Percentiles rank a stretch among this genome's conserved stretches.
Conservation (phyloP, 129 eudicot genomes). For the Flaveria sonorensis region DNA sequence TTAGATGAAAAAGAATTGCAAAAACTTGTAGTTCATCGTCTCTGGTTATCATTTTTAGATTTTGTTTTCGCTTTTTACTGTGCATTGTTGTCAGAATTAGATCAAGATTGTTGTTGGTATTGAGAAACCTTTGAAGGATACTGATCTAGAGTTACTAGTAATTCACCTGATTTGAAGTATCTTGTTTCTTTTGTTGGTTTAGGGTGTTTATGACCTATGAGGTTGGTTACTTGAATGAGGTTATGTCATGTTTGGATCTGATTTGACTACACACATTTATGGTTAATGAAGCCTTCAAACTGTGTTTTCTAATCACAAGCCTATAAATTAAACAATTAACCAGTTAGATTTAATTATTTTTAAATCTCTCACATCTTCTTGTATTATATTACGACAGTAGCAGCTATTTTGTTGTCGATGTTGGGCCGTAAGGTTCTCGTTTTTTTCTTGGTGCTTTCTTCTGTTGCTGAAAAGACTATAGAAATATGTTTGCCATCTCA, state of each 20-base stretch:
- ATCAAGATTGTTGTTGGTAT: conserved; percentile 35
- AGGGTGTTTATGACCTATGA: conserved; percentile 7
- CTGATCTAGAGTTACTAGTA: conserved; percentile 21
- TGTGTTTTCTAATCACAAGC: not conserved
- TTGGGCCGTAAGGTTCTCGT: no score
- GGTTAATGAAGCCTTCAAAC: not conserved
- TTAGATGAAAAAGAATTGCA: conserved; percentile 17
- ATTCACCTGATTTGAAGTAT: no score
- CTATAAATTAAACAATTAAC: no score
- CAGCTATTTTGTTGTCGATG: no score
- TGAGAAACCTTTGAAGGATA: conserved; percentile 45
- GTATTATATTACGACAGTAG: no score
- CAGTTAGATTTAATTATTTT: no score
- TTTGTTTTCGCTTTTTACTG: conserved; percentile 9
- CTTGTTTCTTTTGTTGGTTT: no score
- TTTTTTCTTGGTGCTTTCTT: no score
- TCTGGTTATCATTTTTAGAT: conserved; percentile 20
- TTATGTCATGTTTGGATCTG: conserved; percentile 22
- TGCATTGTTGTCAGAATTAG: conserved; percentile 28
- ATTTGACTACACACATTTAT: not conserved
- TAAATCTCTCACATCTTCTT: no score
- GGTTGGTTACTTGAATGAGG: conserved; percentile 4
- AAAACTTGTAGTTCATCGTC: conserved; percentile 34
- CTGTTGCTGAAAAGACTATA: no score
- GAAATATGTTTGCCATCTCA: no score